Conservation (phyloP, 768 basidiomycete species). For the Hypholoma fasciculare region DNA sequence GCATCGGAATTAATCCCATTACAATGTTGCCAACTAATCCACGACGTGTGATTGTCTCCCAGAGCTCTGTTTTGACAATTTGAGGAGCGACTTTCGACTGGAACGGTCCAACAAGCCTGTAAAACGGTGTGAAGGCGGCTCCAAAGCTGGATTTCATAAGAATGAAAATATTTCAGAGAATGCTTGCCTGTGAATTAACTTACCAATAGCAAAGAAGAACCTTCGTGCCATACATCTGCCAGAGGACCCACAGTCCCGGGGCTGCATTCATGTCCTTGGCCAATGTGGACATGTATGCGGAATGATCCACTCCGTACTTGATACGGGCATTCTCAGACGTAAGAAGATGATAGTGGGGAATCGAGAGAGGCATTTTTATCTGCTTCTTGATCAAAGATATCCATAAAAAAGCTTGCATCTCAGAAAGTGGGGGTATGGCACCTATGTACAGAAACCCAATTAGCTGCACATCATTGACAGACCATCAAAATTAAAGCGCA, state of each 20-base stretch:
- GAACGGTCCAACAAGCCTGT: slow-evolving; percentile 57
- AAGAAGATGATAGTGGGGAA: slow-evolving; percentile 55
- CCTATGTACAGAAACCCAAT: slow-evolving; percentile 29
- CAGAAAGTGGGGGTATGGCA: slow-evolving; percentile 59
- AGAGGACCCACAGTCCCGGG: slow-evolving; percentile 48
- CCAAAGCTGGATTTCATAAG: slow-evolving; percentile 41
- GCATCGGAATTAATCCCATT: slow-evolving; percentile 59
- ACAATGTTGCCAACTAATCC: slow-evolving; percentile 54
- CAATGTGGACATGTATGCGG: slow-evolving; percentile 54
- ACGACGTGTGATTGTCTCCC: slow-evolving; percentile 58
- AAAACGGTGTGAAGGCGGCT: slow-evolving; percentile 59
- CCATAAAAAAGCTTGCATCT: slow-evolving; percentile 63
- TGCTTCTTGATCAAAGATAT: slow-evolving; percentile 45
- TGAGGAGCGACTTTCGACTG: slow-evolving; percentile 36
- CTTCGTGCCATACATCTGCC: slow-evolving; percentile 48
- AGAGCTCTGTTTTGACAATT: slow-evolving; percentile 55
- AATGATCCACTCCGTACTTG: slow-evolving; percentile 61
- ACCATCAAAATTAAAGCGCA: slow-evolving; percentile 20
- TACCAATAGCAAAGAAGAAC: slow-evolving; percentile 56
- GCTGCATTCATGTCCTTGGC: slow-evolving; percentile 58
- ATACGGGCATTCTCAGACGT: slow-evolving; percentile 51
- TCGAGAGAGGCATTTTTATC: slow-evolving; percentile 40
- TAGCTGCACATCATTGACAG: not conserved
- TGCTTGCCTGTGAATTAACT: slow-evolving; percentile 12
- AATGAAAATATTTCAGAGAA: not conserved